Base-by-base conservation (phyloP, 495 filamentous ascomycete genomes). In the Chaetomium tenue region DNA sequence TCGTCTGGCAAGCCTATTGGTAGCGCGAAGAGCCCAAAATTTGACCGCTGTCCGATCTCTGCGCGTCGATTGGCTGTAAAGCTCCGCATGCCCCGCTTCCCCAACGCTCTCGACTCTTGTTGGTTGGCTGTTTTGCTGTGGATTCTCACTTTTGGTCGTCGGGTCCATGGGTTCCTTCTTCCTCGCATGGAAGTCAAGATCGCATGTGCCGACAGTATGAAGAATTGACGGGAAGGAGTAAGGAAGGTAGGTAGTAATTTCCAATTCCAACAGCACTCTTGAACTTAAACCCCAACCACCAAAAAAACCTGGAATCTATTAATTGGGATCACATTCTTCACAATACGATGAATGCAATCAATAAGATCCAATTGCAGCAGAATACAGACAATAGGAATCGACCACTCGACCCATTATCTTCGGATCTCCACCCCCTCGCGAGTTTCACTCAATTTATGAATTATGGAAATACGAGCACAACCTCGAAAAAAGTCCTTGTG, bases 1-100 rank as follows among this genome's bases (percentile, higher is more conserved):
- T 22, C 51, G 53, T 55, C 26, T 53, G 46, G 25, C 37, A 46
- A 47, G 33, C 44, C 55, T 26, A 59, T 58, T 66, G 53, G 54
- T 30, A 20, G 58, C 57, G 62, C 55, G 28, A 30, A 46, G 60
- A 58, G 26, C 63, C 59, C 30, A 33, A 63, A 66, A 65, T 67
- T 66, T 62, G 58, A 58, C 20, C 53, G 61, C 44, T 33, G 44
- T 37, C 20, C 26, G 28, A 33, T 60, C 7, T 16, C 22, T 25
- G 47, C 2, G 0, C 20, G 20, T 16, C 63, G 23, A 67, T 67
- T 70, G 62, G 68, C 55, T 44, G 60, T 18, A 56, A 58, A 22
- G 22, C 57, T 58, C 56, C 56, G 42, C 11, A 0, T 40, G 7
- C 33, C 28, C 58, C 66, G 25, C 50, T 57, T 39, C 28, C 63